A percentile compares a stretch with the other conserved stretches of the same genome.
phyloP scores from a whole-genome alignment of 1,284 basidiomycete species.

The Mycocalia duriaeana region DNA sequence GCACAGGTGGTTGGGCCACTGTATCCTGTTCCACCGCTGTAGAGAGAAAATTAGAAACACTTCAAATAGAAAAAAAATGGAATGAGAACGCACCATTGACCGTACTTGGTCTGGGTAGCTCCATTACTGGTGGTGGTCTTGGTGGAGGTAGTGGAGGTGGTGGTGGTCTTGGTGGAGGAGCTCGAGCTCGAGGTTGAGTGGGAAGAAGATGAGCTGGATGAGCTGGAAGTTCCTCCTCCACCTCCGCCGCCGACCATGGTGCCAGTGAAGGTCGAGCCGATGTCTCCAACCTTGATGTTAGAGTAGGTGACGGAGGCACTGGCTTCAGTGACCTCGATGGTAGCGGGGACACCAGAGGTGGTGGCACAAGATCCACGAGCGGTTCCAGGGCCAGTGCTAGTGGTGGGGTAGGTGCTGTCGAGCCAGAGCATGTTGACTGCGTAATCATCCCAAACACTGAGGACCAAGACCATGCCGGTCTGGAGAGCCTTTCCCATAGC shows the following conservation, averaged over 20 bases:
- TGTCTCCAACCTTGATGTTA: slow-evolving; percentile 47
- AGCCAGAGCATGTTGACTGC: not conserved
- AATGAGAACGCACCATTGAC: not conserved
- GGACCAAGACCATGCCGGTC: not conserved
- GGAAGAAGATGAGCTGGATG: too few relatives aligned
- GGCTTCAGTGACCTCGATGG: slow-evolving; percentile 35
- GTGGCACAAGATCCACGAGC: slow-evolving; percentile 46
- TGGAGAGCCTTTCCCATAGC: not conserved
- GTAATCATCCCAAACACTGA: not conserved
- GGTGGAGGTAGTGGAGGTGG: not conserved
- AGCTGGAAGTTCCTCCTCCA: too few relatives aligned
- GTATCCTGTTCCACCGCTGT: not conserved
- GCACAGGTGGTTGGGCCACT: not conserved
- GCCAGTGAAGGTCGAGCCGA: slow-evolving; percentile 38
- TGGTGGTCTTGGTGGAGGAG: not conserved
- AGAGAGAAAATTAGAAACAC: not conserved
- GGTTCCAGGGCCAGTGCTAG: slow-evolving; percentile 39
- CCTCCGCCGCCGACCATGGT: not conserved
- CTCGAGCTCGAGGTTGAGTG: not conserved
- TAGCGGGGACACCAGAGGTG: slow-evolving; percentile 36
- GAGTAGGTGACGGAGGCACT: slow-evolving; percentile 42
- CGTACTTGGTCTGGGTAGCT: not conserved
- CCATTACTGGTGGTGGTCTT: not conserved
- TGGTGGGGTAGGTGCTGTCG: slow-evolving; percentile 15
- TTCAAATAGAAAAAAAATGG: not conserved